Evolutionary conservation across 2,329 filamentous ascomycete species (phyloP).

Genomic region (Diaporthe sp.): DNA sequence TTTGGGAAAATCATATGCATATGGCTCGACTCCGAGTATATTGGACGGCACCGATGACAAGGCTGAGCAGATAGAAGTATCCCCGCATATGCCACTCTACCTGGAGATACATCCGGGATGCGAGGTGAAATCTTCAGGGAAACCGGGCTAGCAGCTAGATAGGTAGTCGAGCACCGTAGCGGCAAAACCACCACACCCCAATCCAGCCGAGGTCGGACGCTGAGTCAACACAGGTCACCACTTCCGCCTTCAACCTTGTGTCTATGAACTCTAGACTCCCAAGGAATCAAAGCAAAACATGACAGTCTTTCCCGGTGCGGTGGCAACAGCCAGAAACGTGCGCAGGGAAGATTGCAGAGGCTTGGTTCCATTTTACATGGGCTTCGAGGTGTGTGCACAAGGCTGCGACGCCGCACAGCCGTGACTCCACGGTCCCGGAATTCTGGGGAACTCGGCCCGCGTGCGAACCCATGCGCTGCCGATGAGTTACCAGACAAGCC

Average conservation of each 20-base stretch:
- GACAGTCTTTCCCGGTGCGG: too few relatives aligned
- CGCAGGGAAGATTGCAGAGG: not conserved
- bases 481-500: not conserved
- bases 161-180: not conserved
- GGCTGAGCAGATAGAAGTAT: slow-evolving; percentile 26
- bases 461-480: not conserved
- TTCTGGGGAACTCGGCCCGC: not conserved
- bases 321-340: not conserved
- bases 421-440: not conserved
- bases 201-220: slow-evolving; percentile 38
- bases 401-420: not conserved
- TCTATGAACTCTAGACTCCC: not conserved
- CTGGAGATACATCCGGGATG: slow-evolving; percentile 20
- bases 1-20: not conserved
- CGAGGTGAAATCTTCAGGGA: slow-evolving; percentile 15
- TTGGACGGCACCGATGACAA: not conserved
- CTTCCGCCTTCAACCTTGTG: not conserved
- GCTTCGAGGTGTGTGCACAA: not conserved
- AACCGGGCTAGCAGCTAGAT: not conserved
- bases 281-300: not conserved
- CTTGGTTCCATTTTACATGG: not conserved
- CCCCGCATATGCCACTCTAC: slow-evolving; percentile 20
- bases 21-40: not conserved
- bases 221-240: slow-evolving; percentile 31
- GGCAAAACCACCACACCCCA: not conserved